Conservation (phyloP, 179 eudicot species). For the Gypsophila paniculata region DNA sequence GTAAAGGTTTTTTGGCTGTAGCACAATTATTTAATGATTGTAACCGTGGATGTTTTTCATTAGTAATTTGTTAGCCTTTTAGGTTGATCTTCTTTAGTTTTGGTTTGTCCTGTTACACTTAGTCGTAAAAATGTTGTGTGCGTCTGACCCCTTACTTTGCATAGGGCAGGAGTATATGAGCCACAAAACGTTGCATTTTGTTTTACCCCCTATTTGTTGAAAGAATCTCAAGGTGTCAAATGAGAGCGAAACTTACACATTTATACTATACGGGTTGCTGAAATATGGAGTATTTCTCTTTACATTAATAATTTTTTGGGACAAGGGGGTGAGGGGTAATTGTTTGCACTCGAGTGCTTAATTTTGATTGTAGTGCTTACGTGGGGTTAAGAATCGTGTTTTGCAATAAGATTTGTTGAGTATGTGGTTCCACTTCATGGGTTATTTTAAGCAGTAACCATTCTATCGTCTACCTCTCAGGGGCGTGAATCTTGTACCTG, state of each 20-base stretch:
- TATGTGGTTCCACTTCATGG: not conserved
- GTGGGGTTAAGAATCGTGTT: not conserved
- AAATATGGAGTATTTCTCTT: too few relatives aligned
- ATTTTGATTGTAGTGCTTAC: not conserved
- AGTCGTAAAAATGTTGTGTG: too few relatives aligned
- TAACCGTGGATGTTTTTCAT: not conserved
- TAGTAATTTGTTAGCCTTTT: not conserved
- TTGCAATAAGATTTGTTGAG: not conserved
- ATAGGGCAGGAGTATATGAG: too few relatives aligned
- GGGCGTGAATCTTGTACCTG: slow-evolving; percentile 18
- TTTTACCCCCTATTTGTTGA: not conserved
- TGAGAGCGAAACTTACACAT: too few relatives aligned
- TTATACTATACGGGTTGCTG: too few relatives aligned
- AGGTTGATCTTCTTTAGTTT: not conserved
- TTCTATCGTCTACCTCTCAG: slow-evolving; percentile 15
- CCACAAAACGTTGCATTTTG: too few relatives aligned
- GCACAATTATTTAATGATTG: not conserved
- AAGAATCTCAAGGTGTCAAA: not conserved
- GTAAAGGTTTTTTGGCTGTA: too few relatives aligned
- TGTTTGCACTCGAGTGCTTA: not conserved
- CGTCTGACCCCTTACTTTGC: too few relatives aligned
- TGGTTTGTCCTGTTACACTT: too few relatives aligned
- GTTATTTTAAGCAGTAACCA: not conserved
- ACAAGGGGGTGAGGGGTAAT: not conserved
- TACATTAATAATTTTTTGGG: not conserved